Conservation (phyloP, 495 filamentous ascomycete species). For the Halenospora varia region DNA sequence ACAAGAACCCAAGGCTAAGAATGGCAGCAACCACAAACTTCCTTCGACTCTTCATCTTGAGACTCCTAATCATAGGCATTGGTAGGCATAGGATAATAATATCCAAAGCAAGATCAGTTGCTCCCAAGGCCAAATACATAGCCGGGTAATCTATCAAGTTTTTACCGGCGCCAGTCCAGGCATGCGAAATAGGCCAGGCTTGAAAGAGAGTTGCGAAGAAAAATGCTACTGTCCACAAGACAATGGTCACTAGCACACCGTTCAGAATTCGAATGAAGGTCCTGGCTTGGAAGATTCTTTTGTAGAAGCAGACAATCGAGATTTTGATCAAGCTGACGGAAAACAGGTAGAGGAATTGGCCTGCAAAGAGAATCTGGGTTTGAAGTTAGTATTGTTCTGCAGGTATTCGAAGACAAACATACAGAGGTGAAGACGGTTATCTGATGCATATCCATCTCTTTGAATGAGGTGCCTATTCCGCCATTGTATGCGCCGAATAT, state of each 20-base stretch:
- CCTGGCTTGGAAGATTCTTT: background rate
- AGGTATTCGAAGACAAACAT: background rate
- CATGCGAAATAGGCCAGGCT: background rate
- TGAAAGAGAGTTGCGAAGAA: background rate
- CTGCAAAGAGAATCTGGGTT: background rate
- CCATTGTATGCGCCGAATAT: background rate
- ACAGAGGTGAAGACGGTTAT: background rate
- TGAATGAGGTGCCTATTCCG: background rate
- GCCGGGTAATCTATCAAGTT: background rate
- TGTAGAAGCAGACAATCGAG: background rate
- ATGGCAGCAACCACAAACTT: background rate
- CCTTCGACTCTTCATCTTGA: background rate
- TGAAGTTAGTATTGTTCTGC: background rate
- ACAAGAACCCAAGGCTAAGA: background rate
- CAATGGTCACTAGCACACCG: background rate
- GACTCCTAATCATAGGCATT: background rate
- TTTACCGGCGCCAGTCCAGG: background rate
- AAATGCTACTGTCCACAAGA: background rate
- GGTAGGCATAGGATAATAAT: background rate
- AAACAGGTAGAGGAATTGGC: background rate
- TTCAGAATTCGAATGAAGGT: background rate
- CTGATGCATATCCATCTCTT: background rate
- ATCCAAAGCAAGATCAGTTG: background rate
- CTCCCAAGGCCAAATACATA: background rate
- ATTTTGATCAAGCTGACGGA: background rate